Base-by-base conservation (phyloP, 768 basidiomycete genomes). In the Russula olivacea region DNA sequence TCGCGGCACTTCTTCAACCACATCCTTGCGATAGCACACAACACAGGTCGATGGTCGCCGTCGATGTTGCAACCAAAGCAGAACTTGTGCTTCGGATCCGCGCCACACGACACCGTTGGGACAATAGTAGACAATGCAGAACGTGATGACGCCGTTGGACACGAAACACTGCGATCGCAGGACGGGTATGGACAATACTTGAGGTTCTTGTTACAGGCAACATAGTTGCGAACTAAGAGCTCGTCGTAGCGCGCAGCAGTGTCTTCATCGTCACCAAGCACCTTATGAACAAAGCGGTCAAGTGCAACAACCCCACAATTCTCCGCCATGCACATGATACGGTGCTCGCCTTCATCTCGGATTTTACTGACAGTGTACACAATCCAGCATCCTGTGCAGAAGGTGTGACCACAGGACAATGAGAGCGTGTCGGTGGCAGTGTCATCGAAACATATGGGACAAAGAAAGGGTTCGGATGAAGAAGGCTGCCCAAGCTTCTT, bases 1-100 rank as follows among this genome's bases (percentile, higher is more conserved):
- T 99, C 97, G 55, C 86, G 84, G 75, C 97, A 98, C 75, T 99
- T 98, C 83, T 89, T 91, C 70, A 95, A 75, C 97, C 97, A 99
- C 80, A 93, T 82, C 78, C 81, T 87, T 66, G 94, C 91, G 25
- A 95, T 88, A 6, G 75, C 79, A 74, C 97, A 99, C 53, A 97
- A 81, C 49, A 97, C 86, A 0, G 97, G 97, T 34, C 93, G 83
- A 72, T 99, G 97, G 72, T 96, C 93, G 67, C 80, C 83, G 70
- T 93, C 89, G 67, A 93, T 83, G 49, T 84, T 76, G 72, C 97
- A 99, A 8, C 97, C 96, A 71, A 99, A 99, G 75, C 97, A 99
- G 74, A 98, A 96, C 60, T 82, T 82, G 74, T 95, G 89, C 56
- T 73, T 72, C 19, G 81, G 75, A 14, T 79, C 75, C 36, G 88